These are phyloP conservation scores for Vigna radiata DNA, from an alignment of 306 rosid species.

Conservation along the genomic window DNA sequence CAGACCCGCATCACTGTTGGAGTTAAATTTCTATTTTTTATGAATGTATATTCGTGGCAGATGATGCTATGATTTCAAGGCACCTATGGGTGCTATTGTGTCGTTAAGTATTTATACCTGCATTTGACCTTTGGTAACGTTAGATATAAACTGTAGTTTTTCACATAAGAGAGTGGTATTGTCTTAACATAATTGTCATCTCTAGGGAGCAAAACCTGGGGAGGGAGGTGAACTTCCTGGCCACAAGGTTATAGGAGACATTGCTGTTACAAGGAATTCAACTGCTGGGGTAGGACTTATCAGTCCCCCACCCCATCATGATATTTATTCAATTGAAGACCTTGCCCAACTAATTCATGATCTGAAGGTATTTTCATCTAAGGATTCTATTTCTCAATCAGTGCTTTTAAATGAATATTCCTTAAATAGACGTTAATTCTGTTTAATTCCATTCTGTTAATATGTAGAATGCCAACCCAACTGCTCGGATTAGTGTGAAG, in stretches of 20 bases:
- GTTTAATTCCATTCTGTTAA: slow-evolving; percentile 32
- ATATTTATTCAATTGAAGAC: slow-evolving; percentile 97
- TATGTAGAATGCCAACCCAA: slow-evolving; percentile 85
- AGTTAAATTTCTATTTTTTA: slow-evolving; percentile 53
- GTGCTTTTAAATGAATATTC: slow-evolving; percentile 15
- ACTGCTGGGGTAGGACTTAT: slow-evolving; percentile 99
- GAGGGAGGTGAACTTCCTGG: slow-evolving; percentile 99
- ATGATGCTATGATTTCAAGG: slow-evolving; percentile 66
- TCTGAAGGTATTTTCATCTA: slow-evolving; percentile 71
- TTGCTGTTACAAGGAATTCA: slow-evolving; percentile 93
- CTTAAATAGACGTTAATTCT: slow-evolving; percentile 5
- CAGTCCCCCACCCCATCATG: slow-evolving; percentile 99
- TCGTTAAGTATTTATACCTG: slow-evolving; percentile 56
- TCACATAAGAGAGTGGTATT: slow-evolving; percentile 26
- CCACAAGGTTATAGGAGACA: slow-evolving; percentile 96
- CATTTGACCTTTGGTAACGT: slow-evolving; percentile 60
- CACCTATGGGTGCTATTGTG: slow-evolving; percentile 70
- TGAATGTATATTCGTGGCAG: slow-evolving; percentile 63
- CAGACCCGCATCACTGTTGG: slow-evolving; percentile 50
- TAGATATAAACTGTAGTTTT: slow-evolving; percentile 34
- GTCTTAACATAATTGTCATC: slow-evolving; percentile 48
- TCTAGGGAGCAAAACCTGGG: slow-evolving; percentile 98
- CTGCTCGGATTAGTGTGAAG: slow-evolving; percentile 97
- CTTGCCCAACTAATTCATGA: slow-evolving; percentile 96
- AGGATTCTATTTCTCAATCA: not conserved